phyloP scores from a whole-genome alignment of 306 rosid species.

The Aeschynomene evenia region DNA sequence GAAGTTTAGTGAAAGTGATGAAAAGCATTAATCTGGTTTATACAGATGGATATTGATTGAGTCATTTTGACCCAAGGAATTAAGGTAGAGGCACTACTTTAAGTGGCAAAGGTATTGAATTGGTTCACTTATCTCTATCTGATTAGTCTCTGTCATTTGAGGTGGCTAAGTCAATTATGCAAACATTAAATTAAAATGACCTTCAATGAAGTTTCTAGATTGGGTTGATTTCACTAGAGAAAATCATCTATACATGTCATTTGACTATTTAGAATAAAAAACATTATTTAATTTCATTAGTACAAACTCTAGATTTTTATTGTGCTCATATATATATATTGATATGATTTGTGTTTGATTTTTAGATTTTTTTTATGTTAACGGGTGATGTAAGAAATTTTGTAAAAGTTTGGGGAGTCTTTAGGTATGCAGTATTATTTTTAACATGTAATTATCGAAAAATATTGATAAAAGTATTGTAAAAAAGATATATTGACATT shows the following conservation, averaged over 20 bases:
- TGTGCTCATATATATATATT: too few relatives aligned
- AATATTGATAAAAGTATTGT: too few relatives aligned
- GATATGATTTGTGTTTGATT: too few relatives aligned
- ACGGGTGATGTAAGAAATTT: too few relatives aligned
- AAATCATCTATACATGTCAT: neutral
- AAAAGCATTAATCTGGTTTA: neutral
- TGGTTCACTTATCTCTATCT: neutral
- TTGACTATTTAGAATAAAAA: slow-evolving; percentile 8
- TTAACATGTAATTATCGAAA: too few relatives aligned
- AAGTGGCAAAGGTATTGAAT: neutral
- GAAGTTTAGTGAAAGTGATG: neutral
- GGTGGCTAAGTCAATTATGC: slow-evolving; percentile 23
- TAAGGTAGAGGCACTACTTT: neutral
- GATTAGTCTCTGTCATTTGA: neutral
- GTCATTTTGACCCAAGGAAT: neutral
- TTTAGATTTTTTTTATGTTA: too few relatives aligned
- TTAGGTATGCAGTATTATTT: too few relatives aligned
- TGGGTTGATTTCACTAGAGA: neutral
- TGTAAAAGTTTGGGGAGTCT: too few relatives aligned
- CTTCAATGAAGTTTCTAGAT: slow-evolving; percentile 2
- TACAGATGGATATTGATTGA: neutral
- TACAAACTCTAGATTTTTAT: too few relatives aligned
- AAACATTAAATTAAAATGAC: slow-evolving; percentile 2
- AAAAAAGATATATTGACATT: too few relatives aligned
- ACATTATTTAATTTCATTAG: slow-evolving; percentile 7